Evolutionary conservation across 2,329 filamentous ascomycete species (phyloP), one percentile per base, ranked within the genome.

Genomic region (Aspergillus fructus): DNA sequence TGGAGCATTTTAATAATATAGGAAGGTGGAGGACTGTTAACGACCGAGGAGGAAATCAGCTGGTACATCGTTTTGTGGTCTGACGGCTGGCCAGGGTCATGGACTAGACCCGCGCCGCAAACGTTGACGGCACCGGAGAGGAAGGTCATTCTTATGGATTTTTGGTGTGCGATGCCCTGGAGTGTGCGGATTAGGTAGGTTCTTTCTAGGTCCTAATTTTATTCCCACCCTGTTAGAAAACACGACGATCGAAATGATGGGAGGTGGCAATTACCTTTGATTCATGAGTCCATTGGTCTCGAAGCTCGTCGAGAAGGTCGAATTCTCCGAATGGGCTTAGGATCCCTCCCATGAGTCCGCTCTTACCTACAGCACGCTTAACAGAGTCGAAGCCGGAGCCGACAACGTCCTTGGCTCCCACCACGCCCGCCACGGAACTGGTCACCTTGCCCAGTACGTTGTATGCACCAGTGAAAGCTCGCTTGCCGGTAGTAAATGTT

Each of bases 41-140:
- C 93, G 59, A 99, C 91, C 6, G 92, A 88, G 3, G 92, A 93
- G 2, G 93, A 89, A 72, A 97, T 97, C 72, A 99, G 84, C 74
- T 99, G 94, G 78, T 97, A 99, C 93, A 99, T 99, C 27, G 94
- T 97, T 78, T 97, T 99, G 82, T 97, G 92, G 75, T 97, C 92
- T 40, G 86, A 87, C 0, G 93, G 93, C 72, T 94, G 91, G 19
- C 89, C 84, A 0, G 94, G 94, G 75, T 99, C 94, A 75, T 99
- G 94, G 2, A 99, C 87, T 11, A 99, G 84, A 58, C 94, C 94
- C 21, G 94, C 94, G 63, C 94, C 94, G 64, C 90, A 93, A 67
- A 87, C 89, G 74, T 93, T 94, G 72, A 97, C 93, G 68, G 72
- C 89, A 70, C 94, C 94, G 15, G 91, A 96, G 62, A 99, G 79